Evolutionary conservation across 768 basidiomycete species (phyloP).

Genomic region (Mycena haematopus): DNA sequence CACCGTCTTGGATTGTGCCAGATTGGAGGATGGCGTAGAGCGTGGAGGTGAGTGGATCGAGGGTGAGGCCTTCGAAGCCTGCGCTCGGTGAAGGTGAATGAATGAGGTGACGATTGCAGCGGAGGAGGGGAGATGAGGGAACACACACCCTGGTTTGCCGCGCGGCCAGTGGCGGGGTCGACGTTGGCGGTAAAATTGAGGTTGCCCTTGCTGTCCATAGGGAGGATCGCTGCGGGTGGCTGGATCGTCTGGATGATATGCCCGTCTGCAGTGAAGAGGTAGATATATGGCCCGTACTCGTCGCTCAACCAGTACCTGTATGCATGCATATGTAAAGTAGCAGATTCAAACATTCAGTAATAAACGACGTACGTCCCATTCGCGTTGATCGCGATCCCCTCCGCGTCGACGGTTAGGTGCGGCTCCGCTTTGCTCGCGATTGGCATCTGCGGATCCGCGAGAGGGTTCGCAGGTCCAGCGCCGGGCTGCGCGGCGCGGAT

Average conservation of each 20-base stretch:
- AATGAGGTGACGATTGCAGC: no score
- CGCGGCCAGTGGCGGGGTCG: constrained; percentile 59
- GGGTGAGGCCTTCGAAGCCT: constrained; percentile 69
- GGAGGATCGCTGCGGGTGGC: constrained; percentile 63
- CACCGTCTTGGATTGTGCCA: constrained; percentile 71
- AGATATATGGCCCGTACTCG: constrained; percentile 74
- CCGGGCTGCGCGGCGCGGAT: constrained; percentile 48
- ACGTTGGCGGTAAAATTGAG: constrained; percentile 58
- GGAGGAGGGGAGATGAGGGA: background rate
- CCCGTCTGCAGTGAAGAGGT: constrained; percentile 55
- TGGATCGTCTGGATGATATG: constrained; percentile 61
- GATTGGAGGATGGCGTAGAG: constrained; percentile 70
- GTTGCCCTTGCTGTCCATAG: constrained; percentile 47
- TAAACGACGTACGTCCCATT: constrained; percentile 59
- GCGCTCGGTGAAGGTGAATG: no score
- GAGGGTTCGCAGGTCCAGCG: constrained; percentile 34
- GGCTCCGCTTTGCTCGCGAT: constrained; percentile 48
- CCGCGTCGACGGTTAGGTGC: constrained; percentile 60
- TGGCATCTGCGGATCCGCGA: constrained; percentile 53
- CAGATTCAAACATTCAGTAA: background rate
- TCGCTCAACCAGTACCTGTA: constrained; percentile 67
- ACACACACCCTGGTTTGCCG: constrained; percentile 56
- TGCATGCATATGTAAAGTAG: background rate
- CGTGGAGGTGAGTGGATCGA: constrained; percentile 51
- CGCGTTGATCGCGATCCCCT: constrained; percentile 60